A percentile compares a stretch with the other conserved stretches of the same genome.
These are phyloP conservation scores for Xylaria sp. DNA, from an alignment of 2,329 filamentous ascomycete genomes.

Conservation along the genomic window DNA sequence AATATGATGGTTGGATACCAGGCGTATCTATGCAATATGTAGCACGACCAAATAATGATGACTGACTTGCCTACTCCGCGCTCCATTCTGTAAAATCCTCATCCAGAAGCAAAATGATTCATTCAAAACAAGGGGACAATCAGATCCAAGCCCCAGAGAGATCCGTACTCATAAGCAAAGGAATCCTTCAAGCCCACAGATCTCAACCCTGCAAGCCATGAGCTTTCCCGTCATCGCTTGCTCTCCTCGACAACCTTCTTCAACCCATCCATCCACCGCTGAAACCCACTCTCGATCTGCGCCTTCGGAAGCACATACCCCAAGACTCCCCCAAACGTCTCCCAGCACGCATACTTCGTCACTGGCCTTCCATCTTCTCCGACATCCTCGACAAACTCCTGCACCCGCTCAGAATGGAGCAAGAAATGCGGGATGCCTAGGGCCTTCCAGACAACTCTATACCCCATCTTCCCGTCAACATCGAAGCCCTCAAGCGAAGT, in stretches of 20 bases:
- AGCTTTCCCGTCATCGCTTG: not conserved
- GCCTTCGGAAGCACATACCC: conserved; percentile 27
- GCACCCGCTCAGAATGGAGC: conserved; percentile 36
- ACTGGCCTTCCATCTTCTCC: not conserved
- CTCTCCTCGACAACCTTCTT: conserved; percentile 31
- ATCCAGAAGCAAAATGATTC: not conserved
- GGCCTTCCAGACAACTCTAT: conserved; percentile 34
- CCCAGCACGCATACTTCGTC: conserved; percentile 34
- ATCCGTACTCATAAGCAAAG: not conserved
- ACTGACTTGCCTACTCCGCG: not conserved
- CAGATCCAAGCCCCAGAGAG: not conserved
- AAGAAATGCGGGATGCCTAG: conserved; percentile 27
- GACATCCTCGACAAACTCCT: conserved; percentile 30
- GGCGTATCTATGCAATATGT: not conserved
- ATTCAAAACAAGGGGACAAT: not conserved
- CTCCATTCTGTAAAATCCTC: not conserved
- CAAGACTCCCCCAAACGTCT: conserved; percentile 33
- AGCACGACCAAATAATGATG: not conserved
- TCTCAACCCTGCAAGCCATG: not conserved
- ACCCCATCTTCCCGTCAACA: conserved; percentile 12
- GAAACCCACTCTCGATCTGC: conserved; percentile 35
- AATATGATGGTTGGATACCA: not conserved
- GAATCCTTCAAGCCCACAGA: not conserved
- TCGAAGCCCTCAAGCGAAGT: conserved; percentile 28
- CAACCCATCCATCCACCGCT: conserved; percentile 32